phyloP scores from a whole-genome alignment of 805 yeast species.

The Yarrowia porcina region DNA sequence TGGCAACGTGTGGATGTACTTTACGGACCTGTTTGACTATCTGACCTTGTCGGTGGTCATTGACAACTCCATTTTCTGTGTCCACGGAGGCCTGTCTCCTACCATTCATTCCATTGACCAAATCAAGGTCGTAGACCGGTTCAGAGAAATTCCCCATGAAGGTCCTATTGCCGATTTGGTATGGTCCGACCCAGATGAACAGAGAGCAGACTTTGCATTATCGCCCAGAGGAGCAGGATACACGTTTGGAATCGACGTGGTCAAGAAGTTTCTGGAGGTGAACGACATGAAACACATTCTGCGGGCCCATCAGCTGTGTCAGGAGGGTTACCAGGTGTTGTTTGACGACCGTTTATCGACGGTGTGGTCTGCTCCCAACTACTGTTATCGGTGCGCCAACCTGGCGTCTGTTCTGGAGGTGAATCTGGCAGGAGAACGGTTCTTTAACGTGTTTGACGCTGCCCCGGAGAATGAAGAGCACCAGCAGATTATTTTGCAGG shows the following conservation, averaged over 20 bases:
- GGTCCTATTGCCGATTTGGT: constrained; percentile 99
- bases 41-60: constrained; percentile 85
- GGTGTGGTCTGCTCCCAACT: constrained; percentile 98
- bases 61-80: constrained; percentile 86
- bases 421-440: constrained; percentile 59
- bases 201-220: constrained; percentile 70
- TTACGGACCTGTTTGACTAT: constrained; percentile 92
- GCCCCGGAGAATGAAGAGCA: constrained; percentile 84
- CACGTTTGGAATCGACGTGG: constrained; percentile 89
- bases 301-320: constrained; percentile 94
- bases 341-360: constrained; percentile 90
- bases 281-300: constrained; percentile 78
- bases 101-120: constrained; percentile 93
- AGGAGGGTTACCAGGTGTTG: constrained; percentile 90
- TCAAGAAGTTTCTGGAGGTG: constrained; percentile 73
- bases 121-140: constrained; percentile 82
- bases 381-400: constrained; percentile 95
- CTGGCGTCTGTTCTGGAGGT: constrained; percentile 96
- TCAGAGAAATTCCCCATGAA: constrained; percentile 95
- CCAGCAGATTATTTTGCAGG: constrained; percentile 38
- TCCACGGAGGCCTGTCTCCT: constrained; percentile 96
- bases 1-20: constrained; percentile 76
- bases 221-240: constrained; percentile 98
- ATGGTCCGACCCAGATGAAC: constrained; percentile 97
- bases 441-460: constrained; percentile 92